Conservation (phyloP, 1,284 basidiomycete genomes). For the Athelia psychrophila region DNA sequence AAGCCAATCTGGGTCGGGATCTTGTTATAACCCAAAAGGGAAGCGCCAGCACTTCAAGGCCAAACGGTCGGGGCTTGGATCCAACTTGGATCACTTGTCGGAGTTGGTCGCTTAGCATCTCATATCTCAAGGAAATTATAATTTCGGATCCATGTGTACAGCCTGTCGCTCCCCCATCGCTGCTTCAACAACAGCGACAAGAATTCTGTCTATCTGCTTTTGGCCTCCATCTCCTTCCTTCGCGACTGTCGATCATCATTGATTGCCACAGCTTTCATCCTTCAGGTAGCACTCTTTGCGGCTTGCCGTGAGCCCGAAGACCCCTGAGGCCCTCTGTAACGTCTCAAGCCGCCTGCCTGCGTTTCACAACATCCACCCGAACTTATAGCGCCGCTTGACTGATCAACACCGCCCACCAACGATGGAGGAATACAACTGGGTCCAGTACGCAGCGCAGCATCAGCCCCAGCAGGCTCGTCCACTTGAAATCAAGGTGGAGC, state of each 20-base stretch:
- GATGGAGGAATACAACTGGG: conserved; percentile 33
- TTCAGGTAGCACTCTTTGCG: conserved; percentile 1
- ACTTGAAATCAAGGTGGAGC: conserved; percentile 46
- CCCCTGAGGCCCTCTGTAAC: conserved; percentile 6
- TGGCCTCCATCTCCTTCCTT: conserved; percentile 6
- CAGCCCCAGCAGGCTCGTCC: conserved; percentile 15
- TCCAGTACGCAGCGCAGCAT: conserved; percentile 24
- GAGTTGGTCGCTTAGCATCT: no score
- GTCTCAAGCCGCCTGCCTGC: conserved; percentile 2
- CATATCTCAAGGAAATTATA: no score
- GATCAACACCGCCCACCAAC: conserved; percentile 40
- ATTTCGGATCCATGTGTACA: no score
- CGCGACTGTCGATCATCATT: conserved; percentile 10
- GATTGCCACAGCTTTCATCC: conserved; percentile 3
- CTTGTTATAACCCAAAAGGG: no score
- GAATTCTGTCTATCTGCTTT: no score
- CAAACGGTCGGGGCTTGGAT: no score
- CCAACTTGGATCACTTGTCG: no score
- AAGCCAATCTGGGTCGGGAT: no score
- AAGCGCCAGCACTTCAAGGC: no score
- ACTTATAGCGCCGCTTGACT: conserved; percentile 12
- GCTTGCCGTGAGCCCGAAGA: background rate
- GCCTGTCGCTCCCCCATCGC: no score
- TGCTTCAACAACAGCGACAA: no score
- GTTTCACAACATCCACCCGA: conserved; percentile 1